Percentiles rank a stretch among this genome's conserved stretches.
phyloP scores from a whole-genome alignment of 2,329 filamentous ascomycete genomes.

The Colletotrichum caudatum region DNA sequence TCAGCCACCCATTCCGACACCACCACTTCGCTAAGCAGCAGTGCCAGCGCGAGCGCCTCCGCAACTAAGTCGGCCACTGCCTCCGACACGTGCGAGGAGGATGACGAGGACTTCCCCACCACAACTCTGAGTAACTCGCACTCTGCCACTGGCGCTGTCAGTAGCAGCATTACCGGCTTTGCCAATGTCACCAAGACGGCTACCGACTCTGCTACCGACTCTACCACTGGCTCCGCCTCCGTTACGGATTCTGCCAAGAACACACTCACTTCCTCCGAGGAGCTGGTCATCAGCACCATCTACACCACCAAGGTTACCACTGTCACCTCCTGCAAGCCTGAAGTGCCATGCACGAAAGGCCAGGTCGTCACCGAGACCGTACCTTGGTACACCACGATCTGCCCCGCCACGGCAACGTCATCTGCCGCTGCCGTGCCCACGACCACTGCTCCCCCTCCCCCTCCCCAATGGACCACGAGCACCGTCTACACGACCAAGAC shows the following conservation, averaged over 20 bases:
- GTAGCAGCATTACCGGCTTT: constrained; percentile 37
- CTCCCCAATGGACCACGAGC: constrained; percentile 48
- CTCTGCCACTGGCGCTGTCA: constrained; percentile 12
- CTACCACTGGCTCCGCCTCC: constrained; percentile 5
- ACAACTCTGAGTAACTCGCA: constrained; percentile 1
- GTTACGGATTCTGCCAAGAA: constrained; percentile 19
- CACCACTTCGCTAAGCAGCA: constrained; percentile 12
- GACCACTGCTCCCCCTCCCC: constrained; percentile 19
- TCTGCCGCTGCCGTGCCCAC: constrained; percentile 24
- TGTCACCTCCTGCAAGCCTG: constrained; percentile 61
- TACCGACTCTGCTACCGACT: constrained; percentile 39
- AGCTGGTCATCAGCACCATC: constrained; percentile 48
- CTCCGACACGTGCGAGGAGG: constrained; percentile 35
- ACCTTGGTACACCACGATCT: constrained; percentile 55
- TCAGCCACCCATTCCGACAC: constrained; percentile 24
- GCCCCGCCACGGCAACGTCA: constrained; percentile 51
- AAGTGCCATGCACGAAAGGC: constrained; percentile 48
- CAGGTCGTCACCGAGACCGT: constrained; percentile 53
- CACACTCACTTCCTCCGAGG: constrained; percentile 12
- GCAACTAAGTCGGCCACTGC: constrained; percentile 28
- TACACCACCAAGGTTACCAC: constrained; percentile 52
- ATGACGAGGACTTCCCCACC: constrained; percentile 30
- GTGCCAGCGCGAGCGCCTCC: constrained; percentile 14
- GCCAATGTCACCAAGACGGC: constrained; percentile 20
- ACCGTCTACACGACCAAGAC: constrained; percentile 56